Percentiles rank a stretch among this genome's conserved stretches.
Evolutionary conservation across 2,329 filamentous ascomycete species (phyloP).

Genomic region (Alternaria tenuissima): DNA sequence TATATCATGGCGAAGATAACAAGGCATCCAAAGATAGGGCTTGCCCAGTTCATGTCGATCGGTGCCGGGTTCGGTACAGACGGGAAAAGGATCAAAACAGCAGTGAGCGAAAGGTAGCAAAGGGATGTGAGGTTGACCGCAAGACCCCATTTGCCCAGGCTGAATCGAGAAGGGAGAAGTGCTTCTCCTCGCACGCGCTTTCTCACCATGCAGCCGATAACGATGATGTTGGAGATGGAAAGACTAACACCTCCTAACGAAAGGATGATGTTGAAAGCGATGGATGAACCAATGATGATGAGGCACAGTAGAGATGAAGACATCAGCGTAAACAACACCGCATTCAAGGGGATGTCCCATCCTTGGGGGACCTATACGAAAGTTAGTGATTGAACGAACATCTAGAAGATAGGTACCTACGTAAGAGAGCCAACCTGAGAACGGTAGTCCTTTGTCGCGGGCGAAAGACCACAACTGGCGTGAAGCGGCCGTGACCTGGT

Average conservation of each 20-base stretch:
- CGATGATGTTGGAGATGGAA: slow-evolving; percentile 39
- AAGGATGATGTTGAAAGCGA: slow-evolving; percentile 32
- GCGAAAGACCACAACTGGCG: slow-evolving; percentile 42
- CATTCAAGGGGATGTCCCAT: slow-evolving; percentile 36
- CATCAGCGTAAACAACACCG: slow-evolving; percentile 25
- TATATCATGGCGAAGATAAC: slow-evolving; percentile 52
- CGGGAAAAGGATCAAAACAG: slow-evolving; percentile 56
- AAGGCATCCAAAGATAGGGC: slow-evolving; percentile 53
- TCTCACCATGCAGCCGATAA: slow-evolving; percentile 55
- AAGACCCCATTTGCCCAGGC: slow-evolving; percentile 54
- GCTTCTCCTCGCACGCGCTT: slow-evolving; percentile 53
- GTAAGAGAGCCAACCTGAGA: slow-evolving; percentile 19
- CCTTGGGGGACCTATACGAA: slow-evolving; percentile 18
- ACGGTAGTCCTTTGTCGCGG: slow-evolving; percentile 37
- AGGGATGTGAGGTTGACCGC: slow-evolving; percentile 52
- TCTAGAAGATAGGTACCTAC: slow-evolving; percentile 14
- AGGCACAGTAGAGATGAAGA: slow-evolving; percentile 29
- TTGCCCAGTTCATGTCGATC: slow-evolving; percentile 57
- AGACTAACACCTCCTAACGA: slow-evolving; percentile 15
- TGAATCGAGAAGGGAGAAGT: slow-evolving; percentile 55
- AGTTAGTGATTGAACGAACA: neutral
- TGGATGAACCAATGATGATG: slow-evolving; percentile 36
- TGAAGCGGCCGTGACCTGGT: slow-evolving; percentile 27
- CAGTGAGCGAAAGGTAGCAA: slow-evolving; percentile 49
- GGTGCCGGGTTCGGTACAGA: slow-evolving; percentile 9